Percentiles rank a stretch among this genome's conserved stretches.
These are phyloP conservation scores for Aeschynomene evenia DNA, from an alignment of 306 rosid genomes.

Conservation along the genomic window DNA sequence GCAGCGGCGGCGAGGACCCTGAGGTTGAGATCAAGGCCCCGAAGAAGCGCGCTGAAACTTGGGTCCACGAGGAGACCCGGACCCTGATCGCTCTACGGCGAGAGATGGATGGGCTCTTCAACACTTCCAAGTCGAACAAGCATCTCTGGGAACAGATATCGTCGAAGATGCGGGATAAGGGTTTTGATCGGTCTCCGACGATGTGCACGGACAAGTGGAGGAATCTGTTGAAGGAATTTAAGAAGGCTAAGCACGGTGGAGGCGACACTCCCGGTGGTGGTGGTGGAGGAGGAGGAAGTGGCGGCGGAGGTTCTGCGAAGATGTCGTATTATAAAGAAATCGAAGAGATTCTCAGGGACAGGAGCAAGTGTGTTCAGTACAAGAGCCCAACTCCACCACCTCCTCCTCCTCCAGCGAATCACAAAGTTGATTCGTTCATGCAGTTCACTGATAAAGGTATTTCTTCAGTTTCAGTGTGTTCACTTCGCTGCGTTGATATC, in stretches of 20 bases:
- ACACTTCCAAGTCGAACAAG: constrained; percentile 86
- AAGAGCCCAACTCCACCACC: constrained; percentile 58
- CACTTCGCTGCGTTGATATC: neutral
- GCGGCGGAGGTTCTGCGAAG: constrained; percentile 80
- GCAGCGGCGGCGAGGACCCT: constrained; percentile 81
- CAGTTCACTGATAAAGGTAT: constrained; percentile 73
- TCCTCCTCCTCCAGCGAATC: neutral
- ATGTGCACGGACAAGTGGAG: constrained; percentile 99
- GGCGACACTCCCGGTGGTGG: constrained; percentile 64
- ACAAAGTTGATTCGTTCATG: constrained; percentile 74
- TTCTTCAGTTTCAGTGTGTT: neutral
- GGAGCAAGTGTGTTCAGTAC: constrained; percentile 56
- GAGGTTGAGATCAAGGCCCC: constrained; percentile 78
- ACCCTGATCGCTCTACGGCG: constrained; percentile 67
- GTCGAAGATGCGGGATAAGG: constrained; percentile 78
- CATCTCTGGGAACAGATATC: constrained; percentile 97
- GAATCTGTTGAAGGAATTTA: constrained; percentile 86
- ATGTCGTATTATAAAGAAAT: constrained; percentile 90
- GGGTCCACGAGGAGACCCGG: constrained; percentile 97
- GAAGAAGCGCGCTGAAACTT: constrained; percentile 93
- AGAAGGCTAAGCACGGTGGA: constrained; percentile 83
- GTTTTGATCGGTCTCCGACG: constrained; percentile 88
- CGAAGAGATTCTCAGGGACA: constrained; percentile 79
- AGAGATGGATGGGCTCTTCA: constrained; percentile 74
- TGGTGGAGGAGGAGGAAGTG: constrained; percentile 75